These are phyloP conservation scores for Thelephora ganbajun DNA, from an alignment of 768 basidiomycete species.

Conservation along the genomic window DNA sequence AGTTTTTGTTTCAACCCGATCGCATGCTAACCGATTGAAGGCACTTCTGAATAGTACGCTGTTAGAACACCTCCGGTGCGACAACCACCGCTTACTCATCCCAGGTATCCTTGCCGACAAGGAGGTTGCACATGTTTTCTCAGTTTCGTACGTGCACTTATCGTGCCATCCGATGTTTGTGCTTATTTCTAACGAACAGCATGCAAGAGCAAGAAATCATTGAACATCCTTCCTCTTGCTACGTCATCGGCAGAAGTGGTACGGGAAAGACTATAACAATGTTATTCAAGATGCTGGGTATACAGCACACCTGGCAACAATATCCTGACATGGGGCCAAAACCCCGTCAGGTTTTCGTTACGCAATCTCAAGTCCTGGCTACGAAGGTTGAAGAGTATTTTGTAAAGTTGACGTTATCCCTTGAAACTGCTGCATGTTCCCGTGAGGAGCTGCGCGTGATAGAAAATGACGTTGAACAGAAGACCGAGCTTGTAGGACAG, in stretches of 20 bases:
- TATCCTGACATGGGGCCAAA: not conserved
- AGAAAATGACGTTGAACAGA: not conserved
- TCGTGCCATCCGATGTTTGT: not conserved
- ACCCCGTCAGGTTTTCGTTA: constrained; percentile 16
- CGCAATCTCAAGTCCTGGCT: constrained; percentile 15
- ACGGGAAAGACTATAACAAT: constrained; percentile 34
- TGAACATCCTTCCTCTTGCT: constrained; percentile 46
- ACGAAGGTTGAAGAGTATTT: constrained; percentile 14
- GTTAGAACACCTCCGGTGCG: too few relatives aligned
- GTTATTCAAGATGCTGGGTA: constrained; percentile 15
- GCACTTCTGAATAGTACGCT: constrained; percentile 24
- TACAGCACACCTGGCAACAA: constrained; percentile 6
- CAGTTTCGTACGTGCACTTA: constrained; percentile 12
- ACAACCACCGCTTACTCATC: too few relatives aligned
- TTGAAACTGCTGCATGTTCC: constrained; percentile 1
- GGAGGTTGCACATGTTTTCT: constrained; percentile 22
- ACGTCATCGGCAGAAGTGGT: constrained; percentile 45
- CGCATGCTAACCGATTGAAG: constrained; percentile 4
- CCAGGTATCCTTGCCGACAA: constrained; percentile 37
- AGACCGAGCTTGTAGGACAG: constrained; percentile 17
- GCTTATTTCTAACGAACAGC: too few relatives aligned
- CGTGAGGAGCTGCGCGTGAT: constrained; percentile 3
- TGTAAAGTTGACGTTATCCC: constrained; percentile 8
- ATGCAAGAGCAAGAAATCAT: constrained; percentile 41
- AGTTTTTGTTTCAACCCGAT: not conserved